These are phyloP conservation scores for Penstemon barbatus DNA, from an alignment of 257 asterid genomes.

Conservation along the genomic window DNA sequence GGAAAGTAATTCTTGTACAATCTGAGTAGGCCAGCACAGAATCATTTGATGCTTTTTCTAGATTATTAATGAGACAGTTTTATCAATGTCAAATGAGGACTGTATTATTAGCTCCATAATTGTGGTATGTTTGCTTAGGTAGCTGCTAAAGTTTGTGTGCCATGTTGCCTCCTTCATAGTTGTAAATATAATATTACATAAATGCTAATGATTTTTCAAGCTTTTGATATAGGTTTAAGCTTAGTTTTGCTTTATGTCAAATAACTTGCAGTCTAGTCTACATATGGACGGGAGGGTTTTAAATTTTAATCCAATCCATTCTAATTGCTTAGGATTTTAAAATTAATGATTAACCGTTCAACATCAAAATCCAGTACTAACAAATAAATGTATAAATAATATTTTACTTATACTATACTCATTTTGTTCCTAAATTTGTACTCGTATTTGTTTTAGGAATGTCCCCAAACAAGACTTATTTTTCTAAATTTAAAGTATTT, in stretches of 20 bases:
- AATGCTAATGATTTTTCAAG: conserved; percentile 23
- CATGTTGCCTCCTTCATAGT: conserved; percentile 17
- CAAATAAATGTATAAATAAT: too few relatives aligned
- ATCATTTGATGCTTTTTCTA: conserved; percentile 30
- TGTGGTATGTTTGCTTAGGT: conserved; percentile 28
- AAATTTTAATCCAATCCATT: too few relatives aligned
- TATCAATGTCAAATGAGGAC: conserved; percentile 22
- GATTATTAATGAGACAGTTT: conserved; percentile 34
- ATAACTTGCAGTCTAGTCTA: conserved; percentile 1
- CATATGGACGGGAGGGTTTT: background rate
- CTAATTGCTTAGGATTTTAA: too few relatives aligned
- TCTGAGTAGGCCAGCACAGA: background rate
- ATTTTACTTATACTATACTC: too few relatives aligned
- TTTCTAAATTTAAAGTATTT: too few relatives aligned
- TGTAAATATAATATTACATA: conserved; percentile 15
- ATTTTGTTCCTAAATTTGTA: too few relatives aligned
- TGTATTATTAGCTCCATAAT: conserved; percentile 39
- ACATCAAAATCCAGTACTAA: too few relatives aligned
- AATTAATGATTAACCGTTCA: too few relatives aligned
- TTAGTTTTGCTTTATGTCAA: conserved; percentile 21
- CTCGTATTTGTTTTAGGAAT: too few relatives aligned
- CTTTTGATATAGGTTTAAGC: too few relatives aligned
- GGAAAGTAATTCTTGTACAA: too few relatives aligned
- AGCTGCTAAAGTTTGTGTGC: conserved; percentile 23
- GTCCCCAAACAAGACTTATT: too few relatives aligned